Evolutionary conservation across 2,329 filamentous ascomycete genomes (phyloP).

Genomic region (Xylariaceae sp.): DNA sequence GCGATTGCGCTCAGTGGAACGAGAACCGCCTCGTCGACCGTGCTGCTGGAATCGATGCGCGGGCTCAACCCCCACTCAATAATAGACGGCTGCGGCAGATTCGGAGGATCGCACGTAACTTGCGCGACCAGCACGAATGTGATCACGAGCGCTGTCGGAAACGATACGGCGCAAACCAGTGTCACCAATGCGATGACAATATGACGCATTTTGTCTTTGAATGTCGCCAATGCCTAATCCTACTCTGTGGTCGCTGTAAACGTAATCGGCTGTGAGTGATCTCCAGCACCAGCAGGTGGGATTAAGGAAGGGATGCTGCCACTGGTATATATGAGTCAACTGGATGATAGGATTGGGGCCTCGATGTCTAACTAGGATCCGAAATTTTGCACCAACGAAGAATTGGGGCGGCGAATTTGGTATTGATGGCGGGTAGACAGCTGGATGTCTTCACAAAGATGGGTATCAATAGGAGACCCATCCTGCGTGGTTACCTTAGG

Average conservation of each 20-base stretch:
- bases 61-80: not conserved
- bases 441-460: too few species aligned
- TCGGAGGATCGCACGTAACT: slow-evolving; percentile 8
- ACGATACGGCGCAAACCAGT: slow-evolving; percentile 5
- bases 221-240: slow-evolving; percentile 1
- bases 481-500: too few species aligned
- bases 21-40: slow-evolving; percentile 19
- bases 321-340: too few species aligned
- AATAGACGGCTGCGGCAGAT: not conserved
- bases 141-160: slow-evolving; percentile 24
- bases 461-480: too few species aligned
- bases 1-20: slow-evolving; percentile 44
- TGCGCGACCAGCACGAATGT: slow-evolving; percentile 18
- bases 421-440: too few species aligned
- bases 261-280: not conserved
- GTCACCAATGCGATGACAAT: slow-evolving; percentile 5
- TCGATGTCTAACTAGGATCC: too few species aligned
- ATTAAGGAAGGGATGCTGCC: too few species aligned
- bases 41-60: slow-evolving; percentile 10
- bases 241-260: not conserved
- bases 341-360: too few species aligned
- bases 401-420: too few species aligned
- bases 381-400: too few species aligned
- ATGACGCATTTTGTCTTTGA: slow-evolving; percentile 3
- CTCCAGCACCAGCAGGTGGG: too few species aligned